Evolutionary conservation across 768 basidiomycete genomes (phyloP).

Genomic region (Chalciporus piperatus): DNA sequence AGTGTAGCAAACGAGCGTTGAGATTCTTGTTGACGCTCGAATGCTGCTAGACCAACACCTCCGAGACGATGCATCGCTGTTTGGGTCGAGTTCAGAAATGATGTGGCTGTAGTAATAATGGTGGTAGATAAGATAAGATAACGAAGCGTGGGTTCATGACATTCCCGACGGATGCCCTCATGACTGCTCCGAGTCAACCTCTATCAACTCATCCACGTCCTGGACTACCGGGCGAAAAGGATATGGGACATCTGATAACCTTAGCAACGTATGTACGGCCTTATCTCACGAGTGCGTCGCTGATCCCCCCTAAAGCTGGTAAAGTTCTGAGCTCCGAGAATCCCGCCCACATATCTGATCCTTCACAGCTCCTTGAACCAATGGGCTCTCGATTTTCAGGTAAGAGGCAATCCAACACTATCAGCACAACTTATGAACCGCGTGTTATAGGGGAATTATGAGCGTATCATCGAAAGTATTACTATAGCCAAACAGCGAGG

Average conservation of each 20-base stretch:
- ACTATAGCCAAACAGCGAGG: constrained; percentile 83
- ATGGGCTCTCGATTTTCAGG: constrained; percentile 96
- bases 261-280: constrained; percentile 69
- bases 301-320: constrained; percentile 24
- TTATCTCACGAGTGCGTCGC: background rate
- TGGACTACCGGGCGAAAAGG: background rate
- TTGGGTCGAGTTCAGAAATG: too few relatives aligned
- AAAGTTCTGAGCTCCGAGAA: background rate
- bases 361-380: constrained; percentile 82
- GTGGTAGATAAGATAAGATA: constrained; percentile 13
- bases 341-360: constrained; percentile 10
- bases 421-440: background rate
- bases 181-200: background rate
- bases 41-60: constrained; percentile 85
- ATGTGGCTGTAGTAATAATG: background rate
- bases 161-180: background rate
- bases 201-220: background rate
- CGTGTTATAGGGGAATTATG: constrained; percentile 75
- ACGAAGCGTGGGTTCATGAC: background rate
- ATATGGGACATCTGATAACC: constrained; percentile 84
- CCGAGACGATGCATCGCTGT: constrained; percentile 63
- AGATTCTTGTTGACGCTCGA: constrained; percentile 83
- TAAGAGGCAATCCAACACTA: constrained; percentile 29
- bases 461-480: constrained; percentile 88
- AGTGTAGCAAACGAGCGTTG: constrained; percentile 79